Conservation (phyloP, 139 green algal species). For the Pedinophyceae sp. region DNA sequence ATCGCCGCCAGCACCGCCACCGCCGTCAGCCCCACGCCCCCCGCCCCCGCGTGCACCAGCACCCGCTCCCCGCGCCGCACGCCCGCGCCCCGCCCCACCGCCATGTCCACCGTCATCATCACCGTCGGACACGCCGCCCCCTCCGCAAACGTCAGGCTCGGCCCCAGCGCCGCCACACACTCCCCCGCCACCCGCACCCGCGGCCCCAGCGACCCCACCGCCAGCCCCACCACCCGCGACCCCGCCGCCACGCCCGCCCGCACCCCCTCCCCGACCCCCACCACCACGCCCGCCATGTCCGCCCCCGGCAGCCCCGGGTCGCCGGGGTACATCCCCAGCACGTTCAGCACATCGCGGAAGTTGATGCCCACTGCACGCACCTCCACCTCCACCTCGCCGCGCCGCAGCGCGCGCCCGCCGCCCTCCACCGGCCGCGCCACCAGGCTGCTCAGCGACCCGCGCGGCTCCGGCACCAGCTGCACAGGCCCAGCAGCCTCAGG, state of each 20-base stretch:
- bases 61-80: slow-evolving; percentile 25
- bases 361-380: slow-evolving; percentile 48
- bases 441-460: slow-evolving; percentile 29
- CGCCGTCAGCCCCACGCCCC: slow-evolving; percentile 20
- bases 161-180: too few relatives aligned
- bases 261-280: background rate
- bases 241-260: background rate
- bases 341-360: slow-evolving; percentile 57
- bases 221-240: too few relatives aligned
- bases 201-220: too few relatives aligned
- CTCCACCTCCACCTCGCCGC: slow-evolving; percentile 4
- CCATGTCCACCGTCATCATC: too few relatives aligned
- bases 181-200: too few relatives aligned
- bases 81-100: too few relatives aligned
- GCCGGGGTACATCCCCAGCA: slow-evolving; percentile 17
- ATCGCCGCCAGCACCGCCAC: too few relatives aligned
- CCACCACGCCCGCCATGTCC: slow-evolving; percentile 6
- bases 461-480: slow-evolving; percentile 22
- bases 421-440: slow-evolving; percentile 13
- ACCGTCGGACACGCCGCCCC: too few relatives aligned
- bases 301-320: slow-evolving; percentile 7
- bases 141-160: too few relatives aligned
- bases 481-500: too few relatives aligned
- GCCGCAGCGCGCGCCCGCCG: background rate
- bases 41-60: slow-evolving; percentile 20